Base-by-base conservation (phyloP, 805 yeast genomes). In the Ogataea trehaloabstinens region DNA sequence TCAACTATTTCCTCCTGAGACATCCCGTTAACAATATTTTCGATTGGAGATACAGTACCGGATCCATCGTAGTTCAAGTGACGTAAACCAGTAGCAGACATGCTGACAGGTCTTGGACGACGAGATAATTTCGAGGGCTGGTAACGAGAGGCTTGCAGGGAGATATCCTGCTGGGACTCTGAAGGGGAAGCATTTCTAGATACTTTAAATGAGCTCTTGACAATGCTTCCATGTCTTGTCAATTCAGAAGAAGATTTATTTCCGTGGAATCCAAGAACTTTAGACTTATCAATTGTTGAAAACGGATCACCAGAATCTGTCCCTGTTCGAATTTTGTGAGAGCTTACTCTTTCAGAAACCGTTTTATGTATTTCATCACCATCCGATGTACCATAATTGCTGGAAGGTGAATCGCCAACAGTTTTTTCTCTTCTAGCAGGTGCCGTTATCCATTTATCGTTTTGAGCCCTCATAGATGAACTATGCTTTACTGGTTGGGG, bases 271-370 rank as follows among this genome's bases (percentile, higher is more conserved):
- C 46, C 22, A 20, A 57, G 46, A 19, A 67, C 35, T 44, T 63
- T 67, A 6, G 69, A 48, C 46, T 61, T 68, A 38, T 71, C 75
- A 24, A 72, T 63, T 4, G 60, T 40, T 3, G 74, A 61, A 46
- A 71, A 71, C 15, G 74, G 74, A 46, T 71, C 77, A 10, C 41
- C 37, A 6, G 47, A 35, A 12, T 27, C 28, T 2, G 25, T 12
- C 11, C 34, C 34, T 7, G 24, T 41, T n/a, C 27, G 34, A 12
- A 28, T 21, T 7, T 27, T 27, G 8, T 35, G 32, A 12, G 41
- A 12, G 18, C 34, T 33, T 33, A 34, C 24, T 20, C 37, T 44
- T 27, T 44, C 55, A 3, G 55, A 50, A 13, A 33, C 27, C 7
- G 55, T 40, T 20, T 46, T 52, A 32, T 47, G 49, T 18, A 50